Conservation (phyloP, 805 yeast genomes). For the Metschnikowia orientalis region DNA sequence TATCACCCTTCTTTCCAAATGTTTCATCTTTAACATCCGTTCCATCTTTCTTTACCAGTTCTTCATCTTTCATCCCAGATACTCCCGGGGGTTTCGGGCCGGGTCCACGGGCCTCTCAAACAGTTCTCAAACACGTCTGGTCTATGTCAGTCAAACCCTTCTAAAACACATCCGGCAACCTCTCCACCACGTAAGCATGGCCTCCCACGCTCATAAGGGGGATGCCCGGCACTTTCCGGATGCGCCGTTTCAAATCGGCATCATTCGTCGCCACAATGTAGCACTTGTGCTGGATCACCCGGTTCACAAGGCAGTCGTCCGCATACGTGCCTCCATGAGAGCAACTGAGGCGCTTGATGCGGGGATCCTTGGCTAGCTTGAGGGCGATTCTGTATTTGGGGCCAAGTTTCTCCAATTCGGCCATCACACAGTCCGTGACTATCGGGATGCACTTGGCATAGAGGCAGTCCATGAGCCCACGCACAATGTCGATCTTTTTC, state of each 20-base stretch:
- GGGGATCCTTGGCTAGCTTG: constrained; percentile 87
- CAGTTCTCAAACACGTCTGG: too few relatives aligned
- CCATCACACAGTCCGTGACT: constrained; percentile 96
- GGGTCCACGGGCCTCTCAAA: background rate
- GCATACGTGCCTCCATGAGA: constrained; percentile 96
- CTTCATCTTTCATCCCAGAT: background rate
- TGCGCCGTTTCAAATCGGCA: constrained; percentile 90
- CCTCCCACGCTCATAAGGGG: constrained; percentile 97
- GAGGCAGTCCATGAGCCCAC: constrained; percentile 94
- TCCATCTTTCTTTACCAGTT: background rate
- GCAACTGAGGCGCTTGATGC: constrained; percentile 82
- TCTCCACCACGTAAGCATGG: constrained; percentile 86
- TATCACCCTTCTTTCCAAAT: too few relatives aligned
- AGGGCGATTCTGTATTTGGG: constrained; percentile 92
- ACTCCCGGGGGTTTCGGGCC: background rate
- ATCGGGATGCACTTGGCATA: constrained; percentile 94
- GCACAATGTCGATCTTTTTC: constrained; percentile 89
- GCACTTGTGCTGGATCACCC: constrained; percentile 95
- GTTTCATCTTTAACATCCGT: background rate
- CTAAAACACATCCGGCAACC: constrained; percentile 89
- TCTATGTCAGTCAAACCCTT: background rate
- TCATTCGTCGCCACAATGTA: constrained; percentile 97
- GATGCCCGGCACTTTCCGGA: constrained; percentile 95
- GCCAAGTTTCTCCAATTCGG: constrained; percentile 94
- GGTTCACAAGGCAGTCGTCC: constrained; percentile 91